Base-by-base conservation (phyloP, 371 early-diverging fungal species). In the Zancudomyces culisetae region DNA sequence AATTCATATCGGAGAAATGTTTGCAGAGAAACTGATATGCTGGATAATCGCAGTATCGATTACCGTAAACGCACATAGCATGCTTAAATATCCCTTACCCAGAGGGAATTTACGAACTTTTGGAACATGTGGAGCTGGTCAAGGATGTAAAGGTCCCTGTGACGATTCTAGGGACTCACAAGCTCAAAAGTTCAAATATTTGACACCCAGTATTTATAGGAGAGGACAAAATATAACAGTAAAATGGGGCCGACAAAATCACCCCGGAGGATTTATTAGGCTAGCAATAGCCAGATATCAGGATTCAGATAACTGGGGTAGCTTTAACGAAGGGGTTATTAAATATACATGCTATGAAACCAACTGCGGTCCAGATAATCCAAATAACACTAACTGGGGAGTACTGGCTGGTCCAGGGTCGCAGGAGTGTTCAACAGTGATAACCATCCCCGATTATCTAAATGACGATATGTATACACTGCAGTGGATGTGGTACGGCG, bases 401-500 rank as follows among this genome's bases (percentile, higher is more conserved):
- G 51, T 55, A 8, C 59, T 62, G 53, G 69, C 66, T 40, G 77
- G 72, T 0, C 43, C 56, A 1, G 74, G 72, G 3, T 53, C 54
- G 55, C 62, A 57, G 1, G 46, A 57, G 1, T 78, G 78, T 55
- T 58, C 61, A 23, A 71, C 72, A 13, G 55, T 47, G 12, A 56
- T 78, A n/a, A 71, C 59, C 1, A 52, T 78, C 3, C 78, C 78
- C 2, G 48, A 52, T n/a, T 61, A 69, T 55, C 55, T 78, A 8
- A 63, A 65, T 22, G 73, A 78, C 52, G 74, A 71, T 42, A 55
- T 63, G 18, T 64, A 62, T 4, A 77, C 78, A 1, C 56, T 78
- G 6, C 78, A 77, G 51, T 75, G 76, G 76, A 61, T 70, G 21
- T 75, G 76, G 76, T 76, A 66, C 49, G 77, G 77, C 19, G 77